These are phyloP conservation scores for Chondrostereum purpureum DNA, from an alignment of 1,284 basidiomycete genomes.

Conservation along the genomic window DNA sequence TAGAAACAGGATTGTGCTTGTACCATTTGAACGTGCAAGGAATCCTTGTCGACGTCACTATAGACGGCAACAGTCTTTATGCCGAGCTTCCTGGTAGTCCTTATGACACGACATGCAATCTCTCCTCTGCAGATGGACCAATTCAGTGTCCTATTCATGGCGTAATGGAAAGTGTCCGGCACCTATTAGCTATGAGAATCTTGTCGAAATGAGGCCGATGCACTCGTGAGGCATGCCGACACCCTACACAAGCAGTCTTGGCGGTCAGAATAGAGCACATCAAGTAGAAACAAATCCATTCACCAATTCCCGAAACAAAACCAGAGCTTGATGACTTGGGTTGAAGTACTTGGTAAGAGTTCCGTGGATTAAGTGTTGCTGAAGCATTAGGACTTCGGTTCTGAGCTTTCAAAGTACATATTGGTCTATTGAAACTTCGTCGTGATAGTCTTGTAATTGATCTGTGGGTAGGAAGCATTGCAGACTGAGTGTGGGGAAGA, in stretches of 20 bases:
- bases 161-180: constrained; percentile 13
- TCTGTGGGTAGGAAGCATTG: background rate
- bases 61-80: constrained; percentile 89
- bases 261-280: too few species aligned
- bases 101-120: constrained; percentile 90
- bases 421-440: too few species aligned
- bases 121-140: constrained; percentile 59
- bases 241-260: too few species aligned
- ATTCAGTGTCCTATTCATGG: constrained; percentile 1
- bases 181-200: constrained; percentile 83
- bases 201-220: constrained; percentile 66
- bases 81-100: constrained; percentile 82
- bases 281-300: too few species aligned
- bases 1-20: constrained; percentile 15
- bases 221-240: background rate
- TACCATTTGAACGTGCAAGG: constrained; percentile 74
- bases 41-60: constrained; percentile 75
- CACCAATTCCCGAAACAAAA: background rate
- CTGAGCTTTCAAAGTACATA: too few species aligned
- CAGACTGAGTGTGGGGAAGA: background rate
- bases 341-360: too few species aligned
- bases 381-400: too few species aligned
- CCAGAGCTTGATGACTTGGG: background rate
- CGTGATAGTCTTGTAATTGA: background rate
- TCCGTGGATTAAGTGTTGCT: too few species aligned